Conservation (phyloP, 495 filamentous ascomycete genomes). For the Lasiosphaeris hirsuta region DNA sequence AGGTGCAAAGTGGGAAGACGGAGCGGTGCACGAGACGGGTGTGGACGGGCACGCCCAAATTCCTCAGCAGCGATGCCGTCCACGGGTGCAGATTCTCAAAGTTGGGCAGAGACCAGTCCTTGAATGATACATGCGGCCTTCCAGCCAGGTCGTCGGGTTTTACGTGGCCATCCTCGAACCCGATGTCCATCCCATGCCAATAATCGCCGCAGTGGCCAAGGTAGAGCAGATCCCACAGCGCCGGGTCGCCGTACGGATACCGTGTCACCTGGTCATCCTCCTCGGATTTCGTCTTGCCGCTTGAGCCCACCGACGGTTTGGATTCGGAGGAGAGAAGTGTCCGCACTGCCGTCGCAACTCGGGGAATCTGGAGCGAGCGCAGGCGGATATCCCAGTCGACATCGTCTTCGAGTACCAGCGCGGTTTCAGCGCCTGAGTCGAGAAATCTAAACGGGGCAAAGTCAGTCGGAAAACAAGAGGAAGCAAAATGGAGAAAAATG, state of each 20-base stretch:
- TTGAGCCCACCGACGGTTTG: background rate
- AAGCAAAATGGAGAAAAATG: background rate
- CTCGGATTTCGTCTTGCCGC: constrained; percentile 10
- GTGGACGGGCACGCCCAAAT: constrained; percentile 20
- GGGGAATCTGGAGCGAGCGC: constrained; percentile 26
- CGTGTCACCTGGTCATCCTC: background rate
- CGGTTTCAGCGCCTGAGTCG: constrained; percentile 39
- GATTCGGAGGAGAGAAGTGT: constrained; percentile 3
- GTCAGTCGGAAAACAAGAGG: background rate
- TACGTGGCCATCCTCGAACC: constrained; percentile 22
- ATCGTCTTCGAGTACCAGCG: constrained; percentile 48
- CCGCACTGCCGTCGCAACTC: constrained; percentile 13
- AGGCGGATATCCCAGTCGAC: constrained; percentile 48
- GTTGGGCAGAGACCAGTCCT: constrained; percentile 23
- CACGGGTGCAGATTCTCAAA: constrained; percentile 21
- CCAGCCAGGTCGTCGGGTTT: constrained; percentile 22
- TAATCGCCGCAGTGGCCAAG: constrained; percentile 38
- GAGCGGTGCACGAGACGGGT: constrained; percentile 32
- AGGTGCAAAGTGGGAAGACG: constrained; percentile 30
- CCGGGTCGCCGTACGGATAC: constrained; percentile 35
- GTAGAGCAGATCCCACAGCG: constrained; percentile 40
- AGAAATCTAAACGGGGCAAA: constrained; percentile 22
- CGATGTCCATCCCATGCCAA: constrained; percentile 32
- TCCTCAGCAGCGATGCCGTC: constrained; percentile 16
- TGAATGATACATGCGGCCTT: constrained; percentile 11